A percentile compares a stretch with the other conserved stretches of the same genome.
These are phyloP conservation scores for Pythium myriotylum DNA, from an alignment of 352 stramenopile species.

Conservation along the genomic window DNA sequence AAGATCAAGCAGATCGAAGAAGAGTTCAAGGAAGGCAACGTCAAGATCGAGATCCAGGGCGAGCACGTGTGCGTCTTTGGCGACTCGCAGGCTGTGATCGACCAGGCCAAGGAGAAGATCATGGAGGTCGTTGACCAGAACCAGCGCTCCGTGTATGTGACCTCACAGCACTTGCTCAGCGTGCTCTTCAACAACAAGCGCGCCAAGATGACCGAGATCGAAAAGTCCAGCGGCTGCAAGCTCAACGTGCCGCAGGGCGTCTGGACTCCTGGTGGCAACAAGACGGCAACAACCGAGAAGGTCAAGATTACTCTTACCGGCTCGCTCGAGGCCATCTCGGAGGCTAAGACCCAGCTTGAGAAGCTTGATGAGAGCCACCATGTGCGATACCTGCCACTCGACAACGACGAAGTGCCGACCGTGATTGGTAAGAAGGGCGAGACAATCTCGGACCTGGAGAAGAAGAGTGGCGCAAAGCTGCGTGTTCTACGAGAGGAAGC, in stretches of 20 bases:
- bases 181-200: slow-evolving; percentile 75
- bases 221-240: slow-evolving; percentile 58
- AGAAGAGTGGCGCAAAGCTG: slow-evolving; percentile 60
- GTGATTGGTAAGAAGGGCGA: slow-evolving; percentile 83
- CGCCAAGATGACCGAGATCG: slow-evolving; percentile 75
- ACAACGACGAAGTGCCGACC: slow-evolving; percentile 74
- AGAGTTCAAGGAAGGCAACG: slow-evolving; percentile 44
- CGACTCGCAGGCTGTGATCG: slow-evolving; percentile 54
- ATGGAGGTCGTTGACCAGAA: slow-evolving; percentile 75
- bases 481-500: slow-evolving; percentile 48
- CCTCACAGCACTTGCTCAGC: slow-evolving; percentile 59
- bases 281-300: slow-evolving; percentile 37
- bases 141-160: slow-evolving; percentile 68
- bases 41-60: slow-evolving; percentile 73
- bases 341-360: slow-evolving; percentile 63
- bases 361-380: slow-evolving; percentile 61
- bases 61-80: slow-evolving; percentile 65
- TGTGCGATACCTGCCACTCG: slow-evolving; percentile 68
- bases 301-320: slow-evolving; percentile 72
- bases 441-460: slow-evolving; percentile 71
- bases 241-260: slow-evolving; percentile 49
- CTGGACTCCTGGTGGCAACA: slow-evolving; percentile 1
- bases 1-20: slow-evolving; percentile 80
- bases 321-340: slow-evolving; percentile 57
- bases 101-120: slow-evolving; percentile 47